Evolutionary conservation across 2,329 filamentous ascomycete species (phyloP).

Genomic region (Phoma sp.): DNA sequence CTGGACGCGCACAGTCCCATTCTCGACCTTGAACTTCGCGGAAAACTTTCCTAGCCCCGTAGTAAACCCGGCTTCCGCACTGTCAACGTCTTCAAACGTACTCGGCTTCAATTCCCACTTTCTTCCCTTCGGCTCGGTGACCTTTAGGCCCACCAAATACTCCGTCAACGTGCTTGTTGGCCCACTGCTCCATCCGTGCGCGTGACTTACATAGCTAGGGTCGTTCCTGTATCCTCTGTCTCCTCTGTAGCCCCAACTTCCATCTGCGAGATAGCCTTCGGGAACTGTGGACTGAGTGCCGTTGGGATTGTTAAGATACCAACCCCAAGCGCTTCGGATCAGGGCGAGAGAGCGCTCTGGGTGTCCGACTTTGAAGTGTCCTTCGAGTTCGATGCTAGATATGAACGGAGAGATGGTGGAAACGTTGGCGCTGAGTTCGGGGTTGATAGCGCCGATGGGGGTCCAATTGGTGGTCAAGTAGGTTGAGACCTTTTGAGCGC

Average conservation of each 20-base stretch:
- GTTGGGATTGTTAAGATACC: slow-evolving; percentile 65
- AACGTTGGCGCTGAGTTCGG: slow-evolving; percentile 63
- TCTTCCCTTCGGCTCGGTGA: slow-evolving; percentile 50
- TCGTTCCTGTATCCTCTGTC: slow-evolving; percentile 61
- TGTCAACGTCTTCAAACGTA: background rate
- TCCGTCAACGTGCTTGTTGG: slow-evolving; percentile 46
- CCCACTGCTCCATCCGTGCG: slow-evolving; percentile 54
- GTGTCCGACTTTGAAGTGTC: slow-evolving; percentile 59
- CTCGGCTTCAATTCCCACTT: slow-evolving; percentile 54
- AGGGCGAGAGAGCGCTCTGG: slow-evolving; percentile 62
- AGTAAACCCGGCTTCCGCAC: slow-evolving; percentile 2
- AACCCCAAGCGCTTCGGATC: slow-evolving; percentile 66
- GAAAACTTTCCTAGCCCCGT: slow-evolving; percentile 5
- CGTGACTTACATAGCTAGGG: slow-evolving; percentile 52
- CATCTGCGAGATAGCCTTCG: slow-evolving; percentile 65
- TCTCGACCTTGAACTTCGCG: background rate
- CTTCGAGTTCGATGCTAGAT: slow-evolving; percentile 66
- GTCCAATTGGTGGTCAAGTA: slow-evolving; percentile 62
- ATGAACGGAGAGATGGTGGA: slow-evolving; percentile 62
- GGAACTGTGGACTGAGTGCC: slow-evolving; percentile 67
- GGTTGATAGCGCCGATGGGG: slow-evolving; percentile 62
- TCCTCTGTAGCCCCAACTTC: slow-evolving; percentile 64
- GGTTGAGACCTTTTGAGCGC: slow-evolving; percentile 53
- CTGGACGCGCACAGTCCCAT: background rate
- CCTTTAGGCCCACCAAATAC: slow-evolving; percentile 54